Evolutionary conservation across 352 stramenopile genomes (phyloP).

Genomic region (Globisporangium nunn): DNA sequence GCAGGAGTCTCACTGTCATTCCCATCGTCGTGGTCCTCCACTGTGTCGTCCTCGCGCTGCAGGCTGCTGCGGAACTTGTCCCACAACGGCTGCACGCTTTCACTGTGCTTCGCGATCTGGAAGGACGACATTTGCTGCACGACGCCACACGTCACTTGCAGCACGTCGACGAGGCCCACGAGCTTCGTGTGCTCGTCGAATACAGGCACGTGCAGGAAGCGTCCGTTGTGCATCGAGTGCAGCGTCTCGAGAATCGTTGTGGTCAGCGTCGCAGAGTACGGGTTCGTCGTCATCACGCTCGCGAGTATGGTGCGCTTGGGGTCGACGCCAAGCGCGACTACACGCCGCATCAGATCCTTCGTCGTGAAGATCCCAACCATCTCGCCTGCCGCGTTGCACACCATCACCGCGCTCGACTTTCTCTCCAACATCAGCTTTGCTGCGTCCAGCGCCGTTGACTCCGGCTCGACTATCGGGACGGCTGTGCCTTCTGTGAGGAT

Average conservation of each 20-base stretch:
- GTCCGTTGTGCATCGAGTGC: conserved; percentile 96
- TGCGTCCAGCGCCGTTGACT: conserved; percentile 55
- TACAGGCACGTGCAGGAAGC: conserved; percentile 95
- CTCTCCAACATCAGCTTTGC: conserved; percentile 76
- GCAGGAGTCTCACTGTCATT: conserved; percentile 8
- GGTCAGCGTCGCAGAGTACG: conserved; percentile 87
- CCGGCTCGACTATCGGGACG: conserved; percentile 46
- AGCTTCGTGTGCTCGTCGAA: conserved; percentile 86
- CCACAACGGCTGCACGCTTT: conserved; percentile 69
- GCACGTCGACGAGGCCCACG: conserved; percentile 93
- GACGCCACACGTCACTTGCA: conserved; percentile 89
- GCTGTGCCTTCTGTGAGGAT: conserved; percentile 58
- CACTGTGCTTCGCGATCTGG: conserved; percentile 44
- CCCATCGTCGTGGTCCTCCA: conserved; percentile 21
- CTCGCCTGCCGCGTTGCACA: conserved; percentile 76
- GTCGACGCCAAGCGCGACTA: conserved; percentile 87
- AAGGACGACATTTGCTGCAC: conserved; percentile 82
- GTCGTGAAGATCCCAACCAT: conserved; percentile 96
- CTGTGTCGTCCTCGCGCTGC: conserved; percentile 21
- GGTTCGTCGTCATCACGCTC: conserved; percentile 93
- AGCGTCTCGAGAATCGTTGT: conserved; percentile 95
- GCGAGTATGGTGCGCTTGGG: conserved; percentile 77
- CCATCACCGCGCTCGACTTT: conserved; percentile 84
- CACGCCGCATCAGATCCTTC: conserved; percentile 96
- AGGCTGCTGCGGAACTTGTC: conserved; percentile 67